Percentiles rank a stretch among this genome's conserved stretches.
Evolutionary conservation across 768 basidiomycete species (phyloP).

Genomic region (Suillus ampliporus): DNA sequence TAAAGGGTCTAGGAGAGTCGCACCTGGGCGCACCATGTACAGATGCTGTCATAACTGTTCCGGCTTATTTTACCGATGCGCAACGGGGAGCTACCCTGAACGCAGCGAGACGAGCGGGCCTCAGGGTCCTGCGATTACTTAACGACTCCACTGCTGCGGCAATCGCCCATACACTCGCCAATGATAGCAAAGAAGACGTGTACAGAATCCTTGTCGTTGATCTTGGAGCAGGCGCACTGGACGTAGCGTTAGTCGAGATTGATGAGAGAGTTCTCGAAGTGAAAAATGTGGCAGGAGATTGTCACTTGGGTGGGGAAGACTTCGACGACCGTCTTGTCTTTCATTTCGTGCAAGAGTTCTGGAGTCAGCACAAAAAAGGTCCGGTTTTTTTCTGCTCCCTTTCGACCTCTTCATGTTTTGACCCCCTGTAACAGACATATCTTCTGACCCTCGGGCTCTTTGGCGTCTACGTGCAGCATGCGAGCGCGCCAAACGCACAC

Average conservation of each 20-base stretch:
- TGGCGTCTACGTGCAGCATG: conserved; percentile 97
- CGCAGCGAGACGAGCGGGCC: conserved; percentile 67
- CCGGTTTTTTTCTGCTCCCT: neutral
- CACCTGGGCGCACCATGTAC: conserved; percentile 69
- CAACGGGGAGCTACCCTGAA: conserved; percentile 75
- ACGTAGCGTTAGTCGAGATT: conserved; percentile 55
- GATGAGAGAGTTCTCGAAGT: conserved; percentile 58
- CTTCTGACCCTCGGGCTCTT: conserved; percentile 90
- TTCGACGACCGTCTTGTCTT: conserved; percentile 78
- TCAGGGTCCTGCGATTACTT: conserved; percentile 68
- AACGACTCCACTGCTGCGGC: conserved; percentile 77
- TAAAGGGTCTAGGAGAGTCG: conserved; percentile 75
- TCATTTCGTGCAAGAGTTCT: conserved; percentile 53
- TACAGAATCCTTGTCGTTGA: conserved; percentile 60
- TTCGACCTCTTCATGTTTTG: neutral
- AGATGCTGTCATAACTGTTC: conserved; percentile 63
- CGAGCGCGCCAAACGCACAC: conserved; percentile 97
- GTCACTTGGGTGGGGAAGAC: conserved; percentile 60
- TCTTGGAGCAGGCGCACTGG: conserved; percentile 58
- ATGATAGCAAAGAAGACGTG: conserved; percentile 55
- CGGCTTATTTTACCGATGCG: conserved; percentile 69
- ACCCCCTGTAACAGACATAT: conserved; percentile 62
- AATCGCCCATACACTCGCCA: conserved; percentile 72
- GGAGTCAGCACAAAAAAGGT: conserved; percentile 3
- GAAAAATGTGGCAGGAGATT: conserved; percentile 55